Conservation (phyloP, 2,329 filamentous ascomycete genomes). For the Penicillium sp. region DNA sequence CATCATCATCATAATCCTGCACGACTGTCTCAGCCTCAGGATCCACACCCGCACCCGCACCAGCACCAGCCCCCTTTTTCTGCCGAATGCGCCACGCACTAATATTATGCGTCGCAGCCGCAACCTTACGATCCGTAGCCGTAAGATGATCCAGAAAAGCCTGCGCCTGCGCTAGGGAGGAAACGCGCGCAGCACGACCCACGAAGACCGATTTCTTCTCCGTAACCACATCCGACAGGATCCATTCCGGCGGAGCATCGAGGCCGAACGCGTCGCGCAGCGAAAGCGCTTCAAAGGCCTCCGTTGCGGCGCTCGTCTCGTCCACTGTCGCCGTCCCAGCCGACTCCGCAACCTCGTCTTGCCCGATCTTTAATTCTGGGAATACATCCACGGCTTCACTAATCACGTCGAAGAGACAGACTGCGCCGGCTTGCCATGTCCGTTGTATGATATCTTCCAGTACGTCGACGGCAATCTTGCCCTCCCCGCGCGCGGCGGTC, state of each 20-base stretch:
- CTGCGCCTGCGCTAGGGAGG: slow-evolving; percentile 68
- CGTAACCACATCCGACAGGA: slow-evolving; percentile 67
- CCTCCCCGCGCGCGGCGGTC: slow-evolving; percentile 70
- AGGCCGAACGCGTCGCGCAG: slow-evolving; percentile 32
- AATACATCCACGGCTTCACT: slow-evolving; percentile 59
- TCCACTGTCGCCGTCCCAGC: slow-evolving; percentile 10
- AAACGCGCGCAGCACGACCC: slow-evolving; percentile 70
- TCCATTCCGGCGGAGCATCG: slow-evolving; percentile 62
- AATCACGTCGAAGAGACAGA: slow-evolving; percentile 89
- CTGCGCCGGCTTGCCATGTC: slow-evolving; percentile 70
- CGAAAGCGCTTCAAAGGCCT: slow-evolving; percentile 29
- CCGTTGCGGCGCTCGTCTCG: slow-evolving; percentile 1
- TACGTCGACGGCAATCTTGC: slow-evolving; percentile 66
- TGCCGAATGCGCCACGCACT: slow-evolving; percentile 81
- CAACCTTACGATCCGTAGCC: slow-evolving; percentile 76
- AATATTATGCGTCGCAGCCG: slow-evolving; percentile 92
- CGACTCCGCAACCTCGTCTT: slow-evolving; percentile 16
- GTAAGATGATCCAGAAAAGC: slow-evolving; percentile 72
- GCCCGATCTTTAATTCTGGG: slow-evolving; percentile 55
- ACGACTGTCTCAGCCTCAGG: slow-evolving; percentile 54
- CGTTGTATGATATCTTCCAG: slow-evolving; percentile 65
- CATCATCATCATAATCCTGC: slow-evolving; percentile 95
- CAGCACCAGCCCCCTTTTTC: slow-evolving; percentile 16
- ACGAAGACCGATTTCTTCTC: slow-evolving; percentile 89
- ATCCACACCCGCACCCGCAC: slow-evolving; percentile 13